Conservation (phyloP, 495 filamentous ascomycete genomes). For the Penicillium canariense region DNA sequence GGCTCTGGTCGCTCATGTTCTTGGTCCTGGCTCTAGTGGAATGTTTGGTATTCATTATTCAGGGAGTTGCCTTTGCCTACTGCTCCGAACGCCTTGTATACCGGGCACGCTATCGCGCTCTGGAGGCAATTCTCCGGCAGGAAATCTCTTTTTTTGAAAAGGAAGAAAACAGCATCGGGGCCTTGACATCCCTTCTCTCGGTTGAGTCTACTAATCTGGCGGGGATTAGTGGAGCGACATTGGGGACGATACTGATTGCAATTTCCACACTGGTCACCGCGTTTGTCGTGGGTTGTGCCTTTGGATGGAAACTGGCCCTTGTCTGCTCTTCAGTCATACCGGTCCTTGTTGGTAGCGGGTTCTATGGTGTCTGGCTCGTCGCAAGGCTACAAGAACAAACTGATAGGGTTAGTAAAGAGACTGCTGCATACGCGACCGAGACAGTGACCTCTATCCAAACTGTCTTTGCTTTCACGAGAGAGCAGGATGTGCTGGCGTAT, state of each 20-base stretch:
- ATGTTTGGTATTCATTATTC: not conserved
- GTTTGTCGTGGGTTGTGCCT: constrained; percentile 57
- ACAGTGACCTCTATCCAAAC: no score
- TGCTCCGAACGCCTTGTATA: not conserved
- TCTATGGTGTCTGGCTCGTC: no score
- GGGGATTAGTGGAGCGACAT: constrained; percentile 74
- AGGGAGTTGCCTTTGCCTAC: not conserved
- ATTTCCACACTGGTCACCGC: constrained; percentile 67
- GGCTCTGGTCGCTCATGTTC: not conserved
- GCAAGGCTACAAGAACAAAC: no score
- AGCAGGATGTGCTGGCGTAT: no score
- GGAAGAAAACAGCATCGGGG: constrained; percentile 61
- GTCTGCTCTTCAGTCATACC: constrained; percentile 76
- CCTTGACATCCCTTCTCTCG: constrained; percentile 74
- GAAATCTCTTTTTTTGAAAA: constrained; percentile 84
- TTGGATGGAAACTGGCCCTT: constrained; percentile 86
- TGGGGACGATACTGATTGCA: constrained; percentile 73
- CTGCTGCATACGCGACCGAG: no score
- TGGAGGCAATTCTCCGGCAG: constrained; percentile 38
- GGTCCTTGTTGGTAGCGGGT: no score
- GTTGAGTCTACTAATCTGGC: constrained; percentile 74
- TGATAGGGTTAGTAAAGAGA: no score
- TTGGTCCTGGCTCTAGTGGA: not conserved
- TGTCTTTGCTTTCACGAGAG: no score
- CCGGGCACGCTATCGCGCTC: not conserved